Conservation (phyloP, 768 basidiomycete species). For the Dictyophora rubrovolvata region DNA sequence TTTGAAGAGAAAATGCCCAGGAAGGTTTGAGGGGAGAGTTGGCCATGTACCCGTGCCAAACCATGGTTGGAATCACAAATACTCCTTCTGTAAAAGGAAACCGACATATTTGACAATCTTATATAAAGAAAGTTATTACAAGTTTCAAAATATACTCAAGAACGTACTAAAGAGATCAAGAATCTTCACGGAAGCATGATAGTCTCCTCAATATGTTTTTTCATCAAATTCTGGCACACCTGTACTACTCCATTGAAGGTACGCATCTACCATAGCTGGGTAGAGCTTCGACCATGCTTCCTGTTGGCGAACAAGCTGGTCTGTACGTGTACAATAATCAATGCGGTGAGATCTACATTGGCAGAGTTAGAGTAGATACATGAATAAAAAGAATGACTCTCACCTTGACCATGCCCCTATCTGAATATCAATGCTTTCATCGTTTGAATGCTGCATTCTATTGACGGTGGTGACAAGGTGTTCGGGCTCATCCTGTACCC, state of each 20-base stretch:
- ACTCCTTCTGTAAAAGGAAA: neutral
- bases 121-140: too few relatives aligned
- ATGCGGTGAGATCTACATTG: too few relatives aligned
- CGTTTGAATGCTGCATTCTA: too few relatives aligned
- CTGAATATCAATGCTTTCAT: too few relatives aligned
- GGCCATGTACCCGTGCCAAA: neutral
- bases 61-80: neutral
- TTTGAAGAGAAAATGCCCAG: slow-evolving; percentile 13
- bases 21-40: neutral
- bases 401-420: too few relatives aligned
- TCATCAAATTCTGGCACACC: neutral
- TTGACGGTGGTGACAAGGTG: too few relatives aligned
- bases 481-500: too few relatives aligned
- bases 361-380: too few relatives aligned
- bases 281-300: neutral
- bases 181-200: neutral
- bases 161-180: neutral
- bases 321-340: neutral
- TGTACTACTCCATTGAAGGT: neutral
- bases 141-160: neutral
- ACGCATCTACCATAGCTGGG: neutral
- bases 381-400: too few relatives aligned
- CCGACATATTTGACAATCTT: too few relatives aligned
- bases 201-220: neutral
- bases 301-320: neutral